These are phyloP conservation scores for Tricholoma flavovirens DNA, from an alignment of 768 basidiomycete genomes.

Conservation along the genomic window DNA sequence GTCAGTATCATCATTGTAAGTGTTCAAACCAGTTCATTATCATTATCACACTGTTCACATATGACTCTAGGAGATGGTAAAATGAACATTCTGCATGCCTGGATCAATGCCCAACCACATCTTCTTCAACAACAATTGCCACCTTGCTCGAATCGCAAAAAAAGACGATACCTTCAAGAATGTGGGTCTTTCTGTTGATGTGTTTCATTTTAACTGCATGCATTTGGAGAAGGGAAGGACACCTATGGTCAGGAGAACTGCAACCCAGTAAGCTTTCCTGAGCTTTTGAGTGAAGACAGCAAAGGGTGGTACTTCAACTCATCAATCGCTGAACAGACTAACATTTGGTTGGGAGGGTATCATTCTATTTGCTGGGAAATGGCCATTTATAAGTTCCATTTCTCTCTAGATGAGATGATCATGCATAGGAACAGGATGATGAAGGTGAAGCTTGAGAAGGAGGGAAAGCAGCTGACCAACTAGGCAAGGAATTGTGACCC, in stretches of 20 bases:
- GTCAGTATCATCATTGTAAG: conserved; percentile 1
- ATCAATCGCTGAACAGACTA: conserved; percentile 35
- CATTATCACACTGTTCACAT: too few species aligned
- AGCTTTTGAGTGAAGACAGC: conserved; percentile 22
- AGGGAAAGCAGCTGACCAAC: background rate
- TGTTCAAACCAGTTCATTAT: background rate
- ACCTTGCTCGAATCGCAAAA: conserved; percentile 7
- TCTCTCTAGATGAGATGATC: conserved; percentile 27
- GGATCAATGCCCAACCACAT: conserved; percentile 10
- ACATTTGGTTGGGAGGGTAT: conserved; percentile 38
- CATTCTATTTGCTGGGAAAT: conserved; percentile 30
- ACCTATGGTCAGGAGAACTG: conserved; percentile 20
- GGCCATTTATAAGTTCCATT: conserved; percentile 24
- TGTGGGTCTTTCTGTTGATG: conserved; percentile 26
- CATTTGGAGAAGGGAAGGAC: conserved; percentile 19
- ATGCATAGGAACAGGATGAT: background rate
- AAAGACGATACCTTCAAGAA: conserved; percentile 13
- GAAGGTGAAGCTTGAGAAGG: background rate
- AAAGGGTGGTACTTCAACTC: conserved; percentile 38
- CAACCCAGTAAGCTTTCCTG: conserved; percentile 29
- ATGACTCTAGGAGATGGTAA: conserved; percentile 11
- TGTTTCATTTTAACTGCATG: conserved; percentile 32
- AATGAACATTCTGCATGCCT: conserved; percentile 15
- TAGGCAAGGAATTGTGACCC: background rate
- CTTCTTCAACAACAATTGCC: conserved; percentile 26